Percentiles rank a stretch among this genome's conserved stretches.
Evolutionary conservation across 108 stramenopile genomes (phyloP).

Genomic region (Skeletonema tropicum): DNA sequence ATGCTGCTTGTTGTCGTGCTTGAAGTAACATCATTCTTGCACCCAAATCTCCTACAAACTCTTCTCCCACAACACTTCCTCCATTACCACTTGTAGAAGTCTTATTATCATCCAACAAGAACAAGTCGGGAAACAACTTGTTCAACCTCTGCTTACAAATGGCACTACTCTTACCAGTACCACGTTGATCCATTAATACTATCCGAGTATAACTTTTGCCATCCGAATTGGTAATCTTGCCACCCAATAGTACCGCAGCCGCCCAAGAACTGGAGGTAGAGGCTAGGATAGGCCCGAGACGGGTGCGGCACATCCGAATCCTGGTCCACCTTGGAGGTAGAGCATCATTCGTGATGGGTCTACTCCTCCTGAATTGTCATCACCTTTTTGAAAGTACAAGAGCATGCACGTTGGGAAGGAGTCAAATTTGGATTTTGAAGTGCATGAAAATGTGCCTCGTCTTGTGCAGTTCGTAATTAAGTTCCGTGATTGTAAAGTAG

Average conservation of each 20-base stretch:
- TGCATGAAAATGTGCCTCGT: conserved; percentile 36
- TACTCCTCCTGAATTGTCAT: conserved; percentile 22
- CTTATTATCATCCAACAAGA: conserved; percentile 55
- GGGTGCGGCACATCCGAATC: conserved; percentile 88
- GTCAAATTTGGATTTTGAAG: conserved; percentile 16
- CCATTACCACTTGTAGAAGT: too few species aligned
- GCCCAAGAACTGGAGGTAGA: conserved; percentile 71
- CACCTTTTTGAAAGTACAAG: conserved; percentile 16
- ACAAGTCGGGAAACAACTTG: conserved; percentile 78
- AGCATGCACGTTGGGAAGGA: conserved; percentile 34
- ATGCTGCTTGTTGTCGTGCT: conserved; percentile 49
- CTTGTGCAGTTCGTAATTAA: conserved; percentile 40
- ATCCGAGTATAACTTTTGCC: too few species aligned
- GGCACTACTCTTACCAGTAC: conserved; percentile 86
- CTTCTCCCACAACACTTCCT: conserved; percentile 8
- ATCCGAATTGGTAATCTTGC: conserved; percentile 20
- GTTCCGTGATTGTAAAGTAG: conserved; percentile 79
- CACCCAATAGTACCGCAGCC: conserved; percentile 60
- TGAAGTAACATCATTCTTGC: conserved; percentile 21
- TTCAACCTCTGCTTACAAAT: conserved; percentile 78
- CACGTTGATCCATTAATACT: conserved; percentile 94
- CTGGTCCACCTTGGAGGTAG: conserved; percentile 92
- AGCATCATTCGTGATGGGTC: conserved; percentile 59
- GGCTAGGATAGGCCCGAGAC: conserved; percentile 46
- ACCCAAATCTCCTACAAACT: not conserved